phyloP scores from a whole-genome alignment of 78 protist species.

The Tieghemostelium lacteum region DNA sequence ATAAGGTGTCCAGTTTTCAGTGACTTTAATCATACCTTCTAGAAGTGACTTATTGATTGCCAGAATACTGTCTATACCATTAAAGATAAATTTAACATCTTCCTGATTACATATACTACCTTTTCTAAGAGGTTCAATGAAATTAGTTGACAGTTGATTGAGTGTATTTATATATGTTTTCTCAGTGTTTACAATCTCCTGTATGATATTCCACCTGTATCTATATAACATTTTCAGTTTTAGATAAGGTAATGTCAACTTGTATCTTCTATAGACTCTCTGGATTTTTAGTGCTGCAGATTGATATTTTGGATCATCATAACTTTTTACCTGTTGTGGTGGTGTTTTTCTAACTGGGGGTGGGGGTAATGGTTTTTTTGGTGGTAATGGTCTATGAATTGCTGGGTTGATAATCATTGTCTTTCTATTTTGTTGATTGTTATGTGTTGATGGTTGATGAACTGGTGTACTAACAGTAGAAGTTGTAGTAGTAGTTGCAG shows the following conservation, averaged over 20 bases:
- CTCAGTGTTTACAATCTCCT: conserved; percentile 65
- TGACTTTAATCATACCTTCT: conserved; percentile 2
- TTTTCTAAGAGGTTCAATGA: conserved; percentile 68
- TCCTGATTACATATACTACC: conserved; percentile 24
- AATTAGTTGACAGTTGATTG: conserved; percentile 34
- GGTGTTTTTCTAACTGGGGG: conserved; percentile 23
- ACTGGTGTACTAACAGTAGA: background rate
- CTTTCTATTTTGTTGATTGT: conserved; percentile 1
- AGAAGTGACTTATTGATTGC: conserved; percentile 37
- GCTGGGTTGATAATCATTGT: conserved; percentile 31
- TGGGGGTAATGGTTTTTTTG: conserved; percentile 69
- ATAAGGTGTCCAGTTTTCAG: conserved; percentile 55
- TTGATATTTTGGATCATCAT: background rate
- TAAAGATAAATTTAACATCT: conserved; percentile 68
- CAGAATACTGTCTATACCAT: conserved; percentile 52
- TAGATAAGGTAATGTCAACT: conserved; percentile 42
- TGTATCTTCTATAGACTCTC: conserved; percentile 40
- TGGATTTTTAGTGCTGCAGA: conserved; percentile 48
- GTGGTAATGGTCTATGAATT: conserved; percentile 57
- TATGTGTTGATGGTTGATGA: background rate
- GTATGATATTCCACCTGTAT: conserved; percentile 78
- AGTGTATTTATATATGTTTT: conserved; percentile 54
- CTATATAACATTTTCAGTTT: conserved; percentile 71
- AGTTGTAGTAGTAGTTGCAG: background rate
- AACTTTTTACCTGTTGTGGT: background rate